phyloP scores from a whole-genome alignment of 306 rosid genomes.

The Cicer arietinum region DNA sequence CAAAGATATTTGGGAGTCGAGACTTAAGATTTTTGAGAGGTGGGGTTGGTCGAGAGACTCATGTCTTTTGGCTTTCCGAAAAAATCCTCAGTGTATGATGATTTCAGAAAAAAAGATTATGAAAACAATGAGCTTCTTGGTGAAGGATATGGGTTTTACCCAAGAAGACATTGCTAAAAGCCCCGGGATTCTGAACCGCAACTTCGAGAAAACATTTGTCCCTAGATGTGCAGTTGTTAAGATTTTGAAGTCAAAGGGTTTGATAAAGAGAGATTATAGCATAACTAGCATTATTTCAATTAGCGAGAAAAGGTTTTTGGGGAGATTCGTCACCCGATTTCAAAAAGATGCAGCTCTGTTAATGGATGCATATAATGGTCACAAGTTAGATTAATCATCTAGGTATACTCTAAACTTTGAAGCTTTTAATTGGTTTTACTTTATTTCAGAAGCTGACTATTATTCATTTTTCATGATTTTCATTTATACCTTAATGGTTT shows the following conservation, averaged over 20 bases:
- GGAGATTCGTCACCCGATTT: constrained; percentile 29
- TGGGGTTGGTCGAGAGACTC: not conserved
- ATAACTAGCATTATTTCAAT: not conserved
- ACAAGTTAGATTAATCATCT: not conserved
- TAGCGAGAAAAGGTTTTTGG: not conserved
- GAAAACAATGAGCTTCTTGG: not conserved
- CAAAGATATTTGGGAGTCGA: not conserved
- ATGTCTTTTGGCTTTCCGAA: not conserved
- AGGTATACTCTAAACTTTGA: too few relatives aligned
- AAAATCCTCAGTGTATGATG: not conserved
- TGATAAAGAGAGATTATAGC: constrained; percentile 10
- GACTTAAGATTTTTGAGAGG: not conserved
- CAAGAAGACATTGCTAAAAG: constrained; percentile 11
- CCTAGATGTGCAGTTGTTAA: constrained; percentile 57
- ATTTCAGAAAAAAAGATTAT: not conserved
- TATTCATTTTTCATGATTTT: too few relatives aligned
- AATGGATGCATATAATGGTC: constrained; percentile 9
- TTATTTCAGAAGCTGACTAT: not conserved
- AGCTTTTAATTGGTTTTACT: not conserved
- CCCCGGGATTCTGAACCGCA: constrained; percentile 18
- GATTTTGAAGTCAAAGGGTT: constrained; percentile 37
- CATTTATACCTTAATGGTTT: too few relatives aligned
- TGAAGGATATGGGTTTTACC: not conserved
- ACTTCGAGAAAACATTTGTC: constrained; percentile 47
- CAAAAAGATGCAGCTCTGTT: constrained; percentile 14